Percentiles rank a stretch among this genome's conserved stretches.
Evolutionary conservation across 345 rosid species (phyloP).

Genomic region (Acer yangbiense): DNA sequence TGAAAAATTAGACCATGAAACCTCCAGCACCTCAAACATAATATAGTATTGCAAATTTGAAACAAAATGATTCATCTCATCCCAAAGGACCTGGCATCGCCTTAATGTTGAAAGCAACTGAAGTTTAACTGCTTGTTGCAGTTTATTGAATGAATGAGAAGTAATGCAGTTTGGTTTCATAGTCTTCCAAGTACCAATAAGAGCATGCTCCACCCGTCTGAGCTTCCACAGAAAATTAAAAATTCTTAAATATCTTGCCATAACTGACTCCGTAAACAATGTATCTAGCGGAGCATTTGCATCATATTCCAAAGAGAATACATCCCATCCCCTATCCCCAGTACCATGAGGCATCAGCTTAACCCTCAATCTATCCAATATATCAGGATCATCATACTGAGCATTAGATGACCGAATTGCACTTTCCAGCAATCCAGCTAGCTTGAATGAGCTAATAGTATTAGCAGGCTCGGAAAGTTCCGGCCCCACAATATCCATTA

Average conservation of each 20-base stretch:
- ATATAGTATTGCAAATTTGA: slow-evolving; percentile 96
- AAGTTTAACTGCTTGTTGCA: slow-evolving; percentile 67
- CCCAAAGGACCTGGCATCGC: slow-evolving; percentile 93
- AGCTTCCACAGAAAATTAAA: slow-evolving; percentile 98
- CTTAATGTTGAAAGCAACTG: slow-evolving; percentile 84
- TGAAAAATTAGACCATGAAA: slow-evolving; percentile 90
- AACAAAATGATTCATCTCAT: slow-evolving; percentile 97
- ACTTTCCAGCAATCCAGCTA: slow-evolving; percentile 93
- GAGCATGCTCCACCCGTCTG: slow-evolving; percentile 95
- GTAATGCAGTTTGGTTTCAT: slow-evolving; percentile 98
- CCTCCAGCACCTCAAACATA: slow-evolving; percentile 98
- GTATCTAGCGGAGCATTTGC: slow-evolving; percentile 93
- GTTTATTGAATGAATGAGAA: slow-evolving; percentile 73
- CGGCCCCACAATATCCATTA: slow-evolving; percentile 91
- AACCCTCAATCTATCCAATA: slow-evolving; percentile 86
- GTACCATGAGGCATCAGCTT: slow-evolving; percentile 93
- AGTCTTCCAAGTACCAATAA: slow-evolving; percentile 95
- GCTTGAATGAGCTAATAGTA: slow-evolving; percentile 88
- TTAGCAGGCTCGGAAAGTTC: slow-evolving; percentile 99
- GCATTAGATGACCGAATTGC: slow-evolving; percentile 96
- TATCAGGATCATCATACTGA: slow-evolving; percentile 92
- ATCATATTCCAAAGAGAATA: slow-evolving; percentile 95
- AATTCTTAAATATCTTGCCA: slow-evolving; percentile 82
- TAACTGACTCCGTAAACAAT: slow-evolving; percentile 82
- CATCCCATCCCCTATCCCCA: slow-evolving; percentile 98